Evolutionary conservation across 2,329 filamentous ascomycete genomes (phyloP), one percentile per base, ranked within the genome.

Genomic region (Fusarium sp.): DNA sequence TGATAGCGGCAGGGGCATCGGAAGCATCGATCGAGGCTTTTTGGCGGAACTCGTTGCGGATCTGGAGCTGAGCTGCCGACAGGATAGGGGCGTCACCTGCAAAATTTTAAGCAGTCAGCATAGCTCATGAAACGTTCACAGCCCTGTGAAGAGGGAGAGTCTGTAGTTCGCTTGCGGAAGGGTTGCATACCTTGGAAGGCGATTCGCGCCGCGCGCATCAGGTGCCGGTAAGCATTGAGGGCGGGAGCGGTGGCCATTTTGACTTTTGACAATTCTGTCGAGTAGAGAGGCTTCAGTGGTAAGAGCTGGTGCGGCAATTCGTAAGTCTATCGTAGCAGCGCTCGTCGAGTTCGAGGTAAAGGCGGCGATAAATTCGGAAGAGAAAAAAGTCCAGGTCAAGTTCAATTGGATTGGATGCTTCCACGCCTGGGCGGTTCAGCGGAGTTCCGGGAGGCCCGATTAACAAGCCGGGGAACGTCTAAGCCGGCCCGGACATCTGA

Each of bases 161-260:
- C n/a, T 11, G 21, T 26, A 24, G n/a, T 39, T 38, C 22, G 17
- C 19, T 22, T 53, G 21, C 28, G 21, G 33, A 36, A 52, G 42
- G 21, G 10, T 42, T 36, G 58, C 76, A 34, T 83, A 95, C 94
- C 93, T 83, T 91, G 84, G 78, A 99, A 99, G 63, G 94, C 94
- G 69, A 97, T 84, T 69, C 90, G 86, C 34, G 93, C 89, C 22
- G 94, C 92, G 66, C 95, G 94, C 73, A 97, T 85, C 42, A 98
- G 83, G 71, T 91, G 86, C 76, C 94, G 86, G 82, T 98, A 98
- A 38, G 93, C 94, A 76, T 87, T 84, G 57, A 94, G 82, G 17
- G 93, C 92, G 84, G 94, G 89, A 42, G 60, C 51, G 53, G 62
- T 69, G 19, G 69, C 58, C 69, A 74, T 74, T 39, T 33, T 64